A percentile compares a stretch with the other conserved stretches of the same genome.
These are phyloP conservation scores for Stylosanthes scabra DNA, from an alignment of 331 rosid genomes.

Conservation along the genomic window DNA sequence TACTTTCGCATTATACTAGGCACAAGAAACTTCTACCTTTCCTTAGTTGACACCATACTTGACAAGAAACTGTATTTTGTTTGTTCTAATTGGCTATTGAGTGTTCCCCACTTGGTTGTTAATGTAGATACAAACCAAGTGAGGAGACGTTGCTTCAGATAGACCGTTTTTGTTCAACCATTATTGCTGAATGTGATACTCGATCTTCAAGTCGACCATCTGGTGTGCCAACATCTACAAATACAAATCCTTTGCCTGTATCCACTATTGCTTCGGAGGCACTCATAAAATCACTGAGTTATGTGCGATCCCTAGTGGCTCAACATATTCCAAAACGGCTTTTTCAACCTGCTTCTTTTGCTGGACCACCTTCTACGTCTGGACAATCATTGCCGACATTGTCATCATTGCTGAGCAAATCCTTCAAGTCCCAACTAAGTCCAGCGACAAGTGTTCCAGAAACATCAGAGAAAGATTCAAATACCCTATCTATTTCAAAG, in stretches of 20 bases:
- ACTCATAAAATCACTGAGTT: conserved; percentile 82
- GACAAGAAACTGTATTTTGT: conserved; percentile 17
- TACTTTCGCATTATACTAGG: conserved; percentile 4
- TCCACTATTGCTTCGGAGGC: conserved; percentile 84
- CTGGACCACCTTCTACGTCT: conserved; percentile 75
- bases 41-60: conserved; percentile 27
- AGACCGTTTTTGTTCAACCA: conserved; percentile 94
- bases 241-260: conserved; percentile 73
- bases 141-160: conserved; percentile 91
- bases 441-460: conserved; percentile 69
- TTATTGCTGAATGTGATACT: conserved; percentile 83
- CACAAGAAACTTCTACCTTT: conserved; percentile 30
- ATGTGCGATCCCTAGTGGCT: conserved; percentile 94
- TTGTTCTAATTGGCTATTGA: conserved; percentile 28
- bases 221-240: conserved; percentile 65
- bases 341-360: conserved; percentile 88
- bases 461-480: conserved; percentile 67
- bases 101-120: conserved; percentile 37
- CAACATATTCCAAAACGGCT: conserved; percentile 88
- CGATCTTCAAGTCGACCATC: conserved; percentile 61
- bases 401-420: conserved; percentile 90
- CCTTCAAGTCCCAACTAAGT: conserved; percentile 83
- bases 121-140: conserved; percentile 89
- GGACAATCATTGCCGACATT: conserved; percentile 90
- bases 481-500: conserved; percentile 63